phyloP scores from a whole-genome alignment of 805 yeast species.

The Candida loeiensis region DNA sequence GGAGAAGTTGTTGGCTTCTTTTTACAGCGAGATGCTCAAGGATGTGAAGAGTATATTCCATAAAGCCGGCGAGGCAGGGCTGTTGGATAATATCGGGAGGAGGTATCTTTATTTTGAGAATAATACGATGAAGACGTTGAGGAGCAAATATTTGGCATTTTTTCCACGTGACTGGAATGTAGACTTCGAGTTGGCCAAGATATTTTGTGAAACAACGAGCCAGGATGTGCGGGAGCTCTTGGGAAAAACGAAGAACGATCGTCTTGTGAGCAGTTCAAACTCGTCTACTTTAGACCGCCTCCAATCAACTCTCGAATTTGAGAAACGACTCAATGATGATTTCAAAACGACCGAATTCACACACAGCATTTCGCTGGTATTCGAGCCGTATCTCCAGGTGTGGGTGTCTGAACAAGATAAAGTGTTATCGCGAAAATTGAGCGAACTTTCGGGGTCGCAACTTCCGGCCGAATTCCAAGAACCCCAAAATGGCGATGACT shows the following conservation, averaged over 20 bases:
- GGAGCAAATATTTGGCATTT: conserved; percentile 44
- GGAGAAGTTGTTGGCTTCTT: conserved; percentile 68
- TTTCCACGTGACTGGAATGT: conserved; percentile 78
- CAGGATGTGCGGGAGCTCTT: conserved; percentile 60
- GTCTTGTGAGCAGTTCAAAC: no score
- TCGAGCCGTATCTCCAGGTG: conserved; percentile 78
- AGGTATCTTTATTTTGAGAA: conserved; percentile 73
- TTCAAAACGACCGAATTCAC: conserved; percentile 48
- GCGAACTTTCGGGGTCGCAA: conserved; percentile 55
- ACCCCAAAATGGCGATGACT: conserved; percentile 19
- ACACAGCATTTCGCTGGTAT: conserved; percentile 55
- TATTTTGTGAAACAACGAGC: conserved; percentile 66
- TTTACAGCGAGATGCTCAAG: conserved; percentile 60
- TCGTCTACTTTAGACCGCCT: conserved; percentile 52
- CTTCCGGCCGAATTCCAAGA: conserved; percentile 40
- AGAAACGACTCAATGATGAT: conserved; percentile 61
- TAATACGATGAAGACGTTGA: conserved; percentile 59
- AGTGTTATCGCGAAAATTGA: conserved; percentile 55
- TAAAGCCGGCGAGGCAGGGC: conserved; percentile 87
- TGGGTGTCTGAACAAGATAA: conserved; percentile 88
- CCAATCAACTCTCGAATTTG: conserved; percentile 81
- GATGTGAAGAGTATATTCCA: conserved; percentile 77
- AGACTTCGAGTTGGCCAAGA: conserved; percentile 52
- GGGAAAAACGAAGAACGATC: conserved; percentile 22
- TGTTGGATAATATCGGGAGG: conserved; percentile 79